Conservation (phyloP, 768 basidiomycete genomes). For the Lanmaoa pseudosensibilis region DNA sequence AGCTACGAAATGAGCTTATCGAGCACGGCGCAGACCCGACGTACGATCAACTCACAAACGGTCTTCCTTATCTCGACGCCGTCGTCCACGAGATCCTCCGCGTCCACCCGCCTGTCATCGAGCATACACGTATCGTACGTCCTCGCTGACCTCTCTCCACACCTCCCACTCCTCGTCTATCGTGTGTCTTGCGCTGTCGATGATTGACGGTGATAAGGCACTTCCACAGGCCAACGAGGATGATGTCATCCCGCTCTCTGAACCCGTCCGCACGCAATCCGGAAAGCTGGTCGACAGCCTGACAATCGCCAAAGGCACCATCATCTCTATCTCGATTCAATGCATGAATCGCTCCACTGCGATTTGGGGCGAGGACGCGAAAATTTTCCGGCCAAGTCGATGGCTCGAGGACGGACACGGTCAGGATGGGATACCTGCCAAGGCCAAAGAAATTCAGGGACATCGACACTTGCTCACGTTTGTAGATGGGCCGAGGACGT, state of each 20-base stretch:
- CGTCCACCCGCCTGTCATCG: background rate
- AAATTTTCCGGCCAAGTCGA: background rate
- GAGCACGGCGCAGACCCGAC: conserved; percentile 47
- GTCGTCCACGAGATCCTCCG: conserved; percentile 45
- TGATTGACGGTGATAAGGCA: background rate
- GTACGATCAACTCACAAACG: conserved; percentile 50
- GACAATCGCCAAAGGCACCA: conserved; percentile 47
- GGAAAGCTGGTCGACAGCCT: conserved; percentile 42
- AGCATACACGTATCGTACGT: background rate
- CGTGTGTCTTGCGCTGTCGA: background rate
- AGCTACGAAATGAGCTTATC: conserved; percentile 48
- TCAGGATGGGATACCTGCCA: background rate
- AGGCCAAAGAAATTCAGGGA: conserved; percentile 44
- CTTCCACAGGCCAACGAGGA: conserved; percentile 44
- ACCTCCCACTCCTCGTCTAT: conserved; percentile 30
- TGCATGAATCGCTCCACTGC: conserved; percentile 49
- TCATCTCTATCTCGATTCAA: conserved; percentile 43
- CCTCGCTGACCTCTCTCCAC: conserved; percentile 23
- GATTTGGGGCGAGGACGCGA: conserved; percentile 57
- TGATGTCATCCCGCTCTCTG: conserved; percentile 55
- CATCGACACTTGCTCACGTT: conserved; percentile 53
- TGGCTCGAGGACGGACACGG: background rate
- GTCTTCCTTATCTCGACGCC: conserved; percentile 54
- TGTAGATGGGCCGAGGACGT: conserved; percentile 47
- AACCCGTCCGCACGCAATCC: conserved; percentile 43